Evolutionary conservation across 2,329 filamentous ascomycete genomes (phyloP).

Genomic region (Colletotrichum cuscutae): DNA sequence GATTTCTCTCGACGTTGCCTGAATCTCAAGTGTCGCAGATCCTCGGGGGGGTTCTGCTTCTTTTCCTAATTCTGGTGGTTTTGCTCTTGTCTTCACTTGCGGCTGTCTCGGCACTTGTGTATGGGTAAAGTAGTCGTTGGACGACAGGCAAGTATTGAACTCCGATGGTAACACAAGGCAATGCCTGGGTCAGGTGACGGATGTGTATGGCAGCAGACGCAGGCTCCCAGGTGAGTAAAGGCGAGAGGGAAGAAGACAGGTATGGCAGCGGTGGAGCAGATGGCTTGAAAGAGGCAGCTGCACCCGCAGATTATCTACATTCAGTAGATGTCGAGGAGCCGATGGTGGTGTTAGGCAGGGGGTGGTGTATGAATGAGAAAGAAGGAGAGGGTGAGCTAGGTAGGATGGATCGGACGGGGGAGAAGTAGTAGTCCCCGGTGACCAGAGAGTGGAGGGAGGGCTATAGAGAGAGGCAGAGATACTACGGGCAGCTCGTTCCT

Average conservation of each 20-base stretch:
- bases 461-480: neutral
- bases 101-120: slow-evolving; percentile 22
- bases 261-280: neutral
- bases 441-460: neutral
- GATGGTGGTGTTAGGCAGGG: neutral
- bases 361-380: slow-evolving; percentile 21
- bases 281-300: slow-evolving; percentile 23
- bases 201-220: slow-evolving; percentile 7
- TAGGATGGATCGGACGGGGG: neutral
- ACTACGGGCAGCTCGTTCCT: neutral
- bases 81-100: neutral
- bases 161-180: slow-evolving; percentile 7
- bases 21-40: neutral
- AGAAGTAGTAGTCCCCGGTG: neutral
- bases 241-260: slow-evolving; percentile 9
- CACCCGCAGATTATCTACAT: slow-evolving; percentile 28
- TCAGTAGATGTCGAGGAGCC: slow-evolving; percentile 16
- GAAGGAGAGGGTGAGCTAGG: neutral
- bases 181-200: neutral
- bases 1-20: neutral
- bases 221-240: slow-evolving; percentile 3
- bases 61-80: neutral
- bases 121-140: slow-evolving; percentile 16
- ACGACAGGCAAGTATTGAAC: neutral
- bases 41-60: neutral